These are phyloP conservation scores for Fusarium drepaniforme DNA, from an alignment of 2,329 filamentous ascomycete species.

Conservation along the genomic window DNA sequence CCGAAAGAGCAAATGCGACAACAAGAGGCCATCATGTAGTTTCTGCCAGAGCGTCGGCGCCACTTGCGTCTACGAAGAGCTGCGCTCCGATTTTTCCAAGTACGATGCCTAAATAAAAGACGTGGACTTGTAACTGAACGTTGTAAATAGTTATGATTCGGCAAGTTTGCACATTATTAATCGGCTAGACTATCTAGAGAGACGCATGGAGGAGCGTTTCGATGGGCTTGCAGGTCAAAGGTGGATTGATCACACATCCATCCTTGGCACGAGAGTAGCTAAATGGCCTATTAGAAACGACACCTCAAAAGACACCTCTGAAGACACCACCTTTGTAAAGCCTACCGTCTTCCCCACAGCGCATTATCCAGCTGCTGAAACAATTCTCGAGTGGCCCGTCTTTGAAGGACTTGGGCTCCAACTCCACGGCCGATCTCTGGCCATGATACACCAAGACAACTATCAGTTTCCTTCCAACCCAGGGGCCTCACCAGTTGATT, in stretches of 20 bases:
- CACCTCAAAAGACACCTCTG: background rate
- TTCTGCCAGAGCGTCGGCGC: background rate
- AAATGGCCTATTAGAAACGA: background rate
- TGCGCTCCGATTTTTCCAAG: background rate
- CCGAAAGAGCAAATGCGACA: slow-evolving; percentile 1
- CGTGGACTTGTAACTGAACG: background rate
- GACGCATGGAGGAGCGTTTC: background rate
- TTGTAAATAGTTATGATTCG: background rate
- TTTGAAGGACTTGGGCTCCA: background rate
- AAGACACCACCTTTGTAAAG: background rate
- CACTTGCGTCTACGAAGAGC: background rate
- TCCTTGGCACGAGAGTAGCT: background rate
- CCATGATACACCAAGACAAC: background rate
- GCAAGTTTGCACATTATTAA: background rate
- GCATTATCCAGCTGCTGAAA: background rate
- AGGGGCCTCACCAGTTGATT: background rate
- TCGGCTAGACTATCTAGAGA: background rate
- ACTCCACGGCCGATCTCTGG: background rate
- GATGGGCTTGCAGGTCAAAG: background rate
- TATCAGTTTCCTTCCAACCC: background rate
- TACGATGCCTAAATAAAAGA: background rate
- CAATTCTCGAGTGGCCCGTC: background rate
- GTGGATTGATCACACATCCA: background rate
- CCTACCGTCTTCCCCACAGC: background rate
- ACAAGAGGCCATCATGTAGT: slow-evolving; percentile 6